Conservation (phyloP, 805 yeast species). For the Saccharomycopsis javanensis region DNA sequence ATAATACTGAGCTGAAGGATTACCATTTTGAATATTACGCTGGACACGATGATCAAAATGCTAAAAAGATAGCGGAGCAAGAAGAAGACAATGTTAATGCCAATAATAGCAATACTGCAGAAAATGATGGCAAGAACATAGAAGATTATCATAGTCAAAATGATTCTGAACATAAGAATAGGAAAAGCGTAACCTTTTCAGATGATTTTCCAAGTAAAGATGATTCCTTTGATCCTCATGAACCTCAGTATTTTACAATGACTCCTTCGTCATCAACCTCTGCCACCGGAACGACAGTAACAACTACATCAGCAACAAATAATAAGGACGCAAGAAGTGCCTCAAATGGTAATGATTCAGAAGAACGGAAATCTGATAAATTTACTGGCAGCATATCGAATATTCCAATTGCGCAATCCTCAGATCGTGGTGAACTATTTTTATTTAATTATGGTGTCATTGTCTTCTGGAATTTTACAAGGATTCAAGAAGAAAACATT, state of each 20-base stretch:
- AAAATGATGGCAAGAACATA: too few relatives aligned
- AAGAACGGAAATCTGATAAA: neutral
- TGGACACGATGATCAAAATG: constrained; percentile 32
- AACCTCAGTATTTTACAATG: constrained; percentile 68
- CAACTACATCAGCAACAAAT: constrained; percentile 6
- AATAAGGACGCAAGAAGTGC: neutral
- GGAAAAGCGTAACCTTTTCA: constrained; percentile 14
- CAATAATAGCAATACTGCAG: neutral
- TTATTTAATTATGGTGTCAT: constrained; percentile 88
- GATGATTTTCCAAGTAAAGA: constrained; percentile 24
- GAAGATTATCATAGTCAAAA: neutral
- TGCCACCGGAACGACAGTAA: constrained; percentile 32
- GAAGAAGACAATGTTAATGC: neutral
- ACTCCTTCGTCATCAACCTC: neutral
- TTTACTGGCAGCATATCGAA: neutral
- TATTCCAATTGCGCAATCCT: constrained; percentile 15
- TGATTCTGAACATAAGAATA: constrained; percentile 18
- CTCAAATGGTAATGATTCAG: neutral
- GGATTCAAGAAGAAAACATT: constrained; percentile 83
- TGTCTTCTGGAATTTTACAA: constrained; percentile 97
- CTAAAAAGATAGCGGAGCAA: constrained; percentile 22
- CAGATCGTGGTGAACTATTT: constrained; percentile 72
- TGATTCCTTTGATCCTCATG: constrained; percentile 78
- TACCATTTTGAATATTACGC: constrained; percentile 88
- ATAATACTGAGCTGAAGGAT: constrained; percentile 75